Base-by-base conservation (phyloP, 192 early-diverging fungal genomes). In the Pecoramyces ruminantium region DNA sequence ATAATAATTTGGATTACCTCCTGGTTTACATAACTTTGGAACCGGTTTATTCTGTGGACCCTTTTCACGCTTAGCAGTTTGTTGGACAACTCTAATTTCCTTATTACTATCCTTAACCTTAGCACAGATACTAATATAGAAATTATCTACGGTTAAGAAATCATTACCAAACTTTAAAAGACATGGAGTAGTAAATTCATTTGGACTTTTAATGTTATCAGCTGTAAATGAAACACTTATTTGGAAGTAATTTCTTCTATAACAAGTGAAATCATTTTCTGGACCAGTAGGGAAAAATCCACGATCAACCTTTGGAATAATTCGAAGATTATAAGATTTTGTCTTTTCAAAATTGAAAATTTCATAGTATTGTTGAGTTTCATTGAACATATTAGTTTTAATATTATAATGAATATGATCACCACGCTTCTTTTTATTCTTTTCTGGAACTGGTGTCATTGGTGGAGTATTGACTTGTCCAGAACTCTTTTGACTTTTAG, bases 191-290 rank as follows among this genome's bases (percentile, higher is more conserved):
- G 87, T 9, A n/a, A 67, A n/a, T 16, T 28, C 79, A 27, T 82
- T 21, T 11, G 25, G 79, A n/a, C 78, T 81, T 13, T 40, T n/a
- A 4, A 78, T n/a, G 58, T 89, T 86, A 58, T 40, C 38, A 34
- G 87, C 81, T 13, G 91, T 86, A 84, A 94, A 94, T 12, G 91
- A 84, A 21, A 87, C 86, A 42, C 88, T 91, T 18, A 98, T 88
- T 81, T 97, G 94, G 78, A 97, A 97, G 85, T 97, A 98, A 85
- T 98, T 98, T 82, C 96, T 91, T 9, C 96, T 88, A 84, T 98
- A 98, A 81, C 96, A 97, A 4, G 96, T 96, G 94, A 95, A 98
- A 81, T 96, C 95, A 77, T 88, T 88, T 58, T 92, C 91, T 67
- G 51, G 51, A n/a, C 51, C 51, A 2, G 96, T 92, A 58, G 96